Evolutionary conservation across 306 rosid species (phyloP).

Genomic region (Prunus mongolica): DNA sequence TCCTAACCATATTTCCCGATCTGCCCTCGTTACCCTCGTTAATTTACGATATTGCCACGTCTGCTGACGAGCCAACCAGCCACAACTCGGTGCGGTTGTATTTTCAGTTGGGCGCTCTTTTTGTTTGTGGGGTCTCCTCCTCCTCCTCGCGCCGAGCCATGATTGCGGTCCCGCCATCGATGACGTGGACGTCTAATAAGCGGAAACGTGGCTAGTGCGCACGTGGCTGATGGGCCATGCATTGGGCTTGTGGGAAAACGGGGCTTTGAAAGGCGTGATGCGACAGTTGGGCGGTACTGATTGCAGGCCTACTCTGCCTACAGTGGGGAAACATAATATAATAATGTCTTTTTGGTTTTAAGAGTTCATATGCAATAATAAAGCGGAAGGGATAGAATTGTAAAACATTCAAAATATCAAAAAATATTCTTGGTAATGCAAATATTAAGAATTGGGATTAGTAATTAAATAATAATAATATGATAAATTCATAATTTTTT

Average conservation of each 20-base stretch:
- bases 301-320: not conserved
- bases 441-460: too few relatives aligned
- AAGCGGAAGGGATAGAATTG: accelerated
- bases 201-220: not conserved
- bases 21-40: constrained; percentile 8
- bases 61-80: constrained; percentile 21
- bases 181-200: not conserved
- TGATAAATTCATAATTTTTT: too few relatives aligned
- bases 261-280: constrained; percentile 19
- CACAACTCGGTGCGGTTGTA: constrained; percentile 15
- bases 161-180: not conserved
- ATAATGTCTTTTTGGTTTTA: too few relatives aligned
- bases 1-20: constrained; percentile 10
- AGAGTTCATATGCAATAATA: too few relatives aligned
- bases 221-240: constrained; percentile 9
- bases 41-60: constrained; percentile 37
- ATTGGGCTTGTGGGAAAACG: not conserved
- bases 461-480: too few relatives aligned
- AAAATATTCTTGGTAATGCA: too few relatives aligned
- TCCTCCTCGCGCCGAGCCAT: not conserved
- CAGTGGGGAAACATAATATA: not conserved
- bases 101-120: not conserved
- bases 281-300: constrained; percentile 13
- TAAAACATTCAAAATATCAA: too few relatives aligned
- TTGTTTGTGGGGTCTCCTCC: not conserved